These are phyloP conservation scores for Acrocalymma vagum DNA, from an alignment of 2,329 filamentous ascomycete genomes.

Conservation along the genomic window DNA sequence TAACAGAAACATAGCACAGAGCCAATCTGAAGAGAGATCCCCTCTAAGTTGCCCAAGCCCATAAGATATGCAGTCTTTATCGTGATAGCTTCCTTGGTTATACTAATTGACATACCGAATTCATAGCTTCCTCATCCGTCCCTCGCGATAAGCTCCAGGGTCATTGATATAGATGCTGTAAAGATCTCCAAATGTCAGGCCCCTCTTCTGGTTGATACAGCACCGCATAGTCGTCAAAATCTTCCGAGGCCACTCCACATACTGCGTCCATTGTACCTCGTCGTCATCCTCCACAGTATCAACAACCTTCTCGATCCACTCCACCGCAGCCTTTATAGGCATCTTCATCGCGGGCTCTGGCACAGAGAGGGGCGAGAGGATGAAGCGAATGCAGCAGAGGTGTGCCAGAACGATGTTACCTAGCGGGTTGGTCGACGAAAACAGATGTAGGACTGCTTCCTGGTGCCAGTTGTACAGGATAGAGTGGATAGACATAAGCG, in stretches of 20 bases:
- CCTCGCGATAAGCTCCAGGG: slow-evolving; percentile 51
- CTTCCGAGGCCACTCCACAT: slow-evolving; percentile 39
- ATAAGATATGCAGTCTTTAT: no score
- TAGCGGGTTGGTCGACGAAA: slow-evolving; percentile 12
- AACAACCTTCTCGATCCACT: slow-evolving; percentile 50
- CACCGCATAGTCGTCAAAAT: slow-evolving; percentile 10
- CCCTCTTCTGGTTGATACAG: slow-evolving; percentile 3
- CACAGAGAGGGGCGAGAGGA: slow-evolving; percentile 11
- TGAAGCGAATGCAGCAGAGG: slow-evolving; percentile 12
- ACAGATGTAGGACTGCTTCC: slow-evolving; percentile 11
- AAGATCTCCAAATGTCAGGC: slow-evolving; percentile 8
- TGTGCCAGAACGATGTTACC: slow-evolving; percentile 16
- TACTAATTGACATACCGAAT: no score
- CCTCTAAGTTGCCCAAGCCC: no score
- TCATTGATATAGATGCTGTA: slow-evolving; percentile 17
- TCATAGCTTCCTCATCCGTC: not conserved
- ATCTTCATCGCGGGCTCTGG: slow-evolving; percentile 9
- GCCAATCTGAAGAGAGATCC: no score
- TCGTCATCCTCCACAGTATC: slow-evolving; percentile 33
- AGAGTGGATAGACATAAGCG: slow-evolving; percentile 10
- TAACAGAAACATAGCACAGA: no score
- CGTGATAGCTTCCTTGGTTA: no score
- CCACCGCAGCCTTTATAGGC: slow-evolving; percentile 25
- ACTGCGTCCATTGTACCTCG: slow-evolving; percentile 36
- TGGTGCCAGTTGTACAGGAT: slow-evolving; percentile 18